Evolutionary conservation across 495 filamentous ascomycete species (phyloP).

Genomic region (Ramalina peruviana): DNA sequence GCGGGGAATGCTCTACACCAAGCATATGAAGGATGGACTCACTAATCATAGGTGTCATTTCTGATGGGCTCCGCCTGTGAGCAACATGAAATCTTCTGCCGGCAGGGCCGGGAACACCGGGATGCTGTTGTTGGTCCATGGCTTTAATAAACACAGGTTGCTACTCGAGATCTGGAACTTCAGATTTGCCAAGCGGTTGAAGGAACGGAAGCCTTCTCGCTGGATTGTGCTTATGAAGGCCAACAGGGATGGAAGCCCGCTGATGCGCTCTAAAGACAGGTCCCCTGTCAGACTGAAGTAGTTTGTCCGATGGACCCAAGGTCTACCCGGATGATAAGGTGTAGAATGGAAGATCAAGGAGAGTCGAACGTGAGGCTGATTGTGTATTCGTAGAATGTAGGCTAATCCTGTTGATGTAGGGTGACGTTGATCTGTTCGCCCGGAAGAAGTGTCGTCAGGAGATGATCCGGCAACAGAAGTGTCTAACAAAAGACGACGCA

Average conservation of each 20-base stretch:
- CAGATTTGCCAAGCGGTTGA: background rate
- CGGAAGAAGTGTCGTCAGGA: slow-evolving; percentile 2
- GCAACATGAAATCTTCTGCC: slow-evolving; percentile 94
- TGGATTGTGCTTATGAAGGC: background rate
- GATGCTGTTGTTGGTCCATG: slow-evolving; percentile 78
- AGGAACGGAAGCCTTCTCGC: background rate
- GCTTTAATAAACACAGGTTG: background rate
- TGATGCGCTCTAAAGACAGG: background rate
- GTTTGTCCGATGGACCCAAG: background rate
- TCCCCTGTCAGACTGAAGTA: background rate
- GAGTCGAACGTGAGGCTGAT: slow-evolving; percentile 1
- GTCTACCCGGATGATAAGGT: slow-evolving; percentile 9
- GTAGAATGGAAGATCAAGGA: slow-evolving; percentile 11
- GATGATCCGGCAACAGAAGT: background rate
- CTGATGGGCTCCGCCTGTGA: slow-evolving; percentile 91
- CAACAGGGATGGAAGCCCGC: background rate
- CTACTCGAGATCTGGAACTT: background rate
- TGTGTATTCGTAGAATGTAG: slow-evolving; percentile 4
- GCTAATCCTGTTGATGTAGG: slow-evolving; percentile 5
- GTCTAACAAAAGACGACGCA: too few relatives aligned
- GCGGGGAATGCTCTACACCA: background rate
- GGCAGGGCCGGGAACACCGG: slow-evolving; percentile 63
- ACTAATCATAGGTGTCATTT: slow-evolving; percentile 97
- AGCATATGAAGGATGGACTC: slow-evolving; percentile 36
- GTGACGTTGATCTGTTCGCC: slow-evolving; percentile 15